Base-by-base conservation (phyloP, 164 flowering plant species). In the Magnolia sinica region DNA sequence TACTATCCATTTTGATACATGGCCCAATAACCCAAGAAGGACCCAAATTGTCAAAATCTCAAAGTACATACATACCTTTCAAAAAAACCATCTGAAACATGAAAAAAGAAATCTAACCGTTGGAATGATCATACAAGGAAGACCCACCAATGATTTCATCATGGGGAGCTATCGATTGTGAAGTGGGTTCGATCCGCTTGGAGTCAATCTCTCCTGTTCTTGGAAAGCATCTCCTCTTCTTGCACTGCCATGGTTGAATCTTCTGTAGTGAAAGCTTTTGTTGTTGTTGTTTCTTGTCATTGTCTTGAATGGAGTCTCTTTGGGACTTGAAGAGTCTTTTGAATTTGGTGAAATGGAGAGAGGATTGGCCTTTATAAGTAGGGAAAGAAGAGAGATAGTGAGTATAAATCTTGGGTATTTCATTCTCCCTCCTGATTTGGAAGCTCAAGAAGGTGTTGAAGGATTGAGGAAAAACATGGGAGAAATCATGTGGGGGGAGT, bases 131-230 rank as follows among this genome's bases (percentile, higher is more conserved):
- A 68, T 29, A 23, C 70, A 68, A 68, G 23, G 31, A 10, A 68
- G 70, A 68, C 70, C 45, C 37, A 29, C 45, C 20, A 65, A 18
- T 65, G 10, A 65, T 18, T 11, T 65, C 20, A 22, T 13, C 70
- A 8, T 68, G 70, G 70, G 9, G 70, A 67, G 70, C 70, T 79
- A 79, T 73, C 77, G 71, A 66, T 82, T 82, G 68, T 82, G 84
- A 82, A 82, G 84, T n/a, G 77, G 81, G 70, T 73, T 82, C 7
- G 84, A 81, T 3, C 84, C 84, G n/a, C 29, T 23, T 1, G 84
- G 81, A 2, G 79, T 76, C 27, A 65, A 29, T 66, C 84, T 82
- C 77, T 79, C 78, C 76, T 82, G 77, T 58, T 82, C 84, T 73
- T 78, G 51, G 67, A 63, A 64, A 51, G 52, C 75, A 51, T 29